phyloP scores from a whole-genome alignment of 768 basidiomycete species.

The Suillus plorans region DNA sequence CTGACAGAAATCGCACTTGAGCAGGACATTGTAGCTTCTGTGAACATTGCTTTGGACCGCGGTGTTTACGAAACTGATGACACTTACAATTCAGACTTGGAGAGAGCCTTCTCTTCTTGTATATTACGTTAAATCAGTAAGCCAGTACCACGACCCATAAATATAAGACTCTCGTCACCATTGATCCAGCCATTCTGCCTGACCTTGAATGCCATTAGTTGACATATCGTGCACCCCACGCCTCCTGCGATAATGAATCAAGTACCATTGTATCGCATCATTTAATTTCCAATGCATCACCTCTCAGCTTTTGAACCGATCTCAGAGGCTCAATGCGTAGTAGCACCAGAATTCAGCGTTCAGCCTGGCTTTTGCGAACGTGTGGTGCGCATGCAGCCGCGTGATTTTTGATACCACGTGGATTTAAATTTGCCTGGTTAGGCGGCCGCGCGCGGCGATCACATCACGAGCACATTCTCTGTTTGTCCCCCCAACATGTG shows the following conservation, averaged over 20 bases:
- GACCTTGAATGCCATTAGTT: neutral
- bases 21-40: neutral
- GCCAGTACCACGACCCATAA: neutral
- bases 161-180: neutral
- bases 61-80: neutral
- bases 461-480: neutral
- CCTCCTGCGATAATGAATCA: conserved; percentile 56
- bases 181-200: neutral
- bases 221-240: conserved; percentile 57
- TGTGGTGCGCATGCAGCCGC: neutral
- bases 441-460: neutral
- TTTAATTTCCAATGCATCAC: conserved; percentile 39
- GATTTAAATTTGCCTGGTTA: neutral
- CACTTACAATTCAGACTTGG: neutral
- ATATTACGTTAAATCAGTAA: neutral
- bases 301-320: neutral
- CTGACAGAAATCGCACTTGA: neutral
- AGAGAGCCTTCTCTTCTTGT: neutral
- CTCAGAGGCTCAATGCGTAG: neutral
- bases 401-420: neutral
- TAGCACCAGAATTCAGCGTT: conserved; percentile 30
- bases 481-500: neutral
- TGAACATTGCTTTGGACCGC: neutral
- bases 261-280: conserved; percentile 49
- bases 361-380: neutral